Evolutionary conservation across 1,139 yeast species (phyloP).

Genomic region (Diutina siamensis): DNA sequence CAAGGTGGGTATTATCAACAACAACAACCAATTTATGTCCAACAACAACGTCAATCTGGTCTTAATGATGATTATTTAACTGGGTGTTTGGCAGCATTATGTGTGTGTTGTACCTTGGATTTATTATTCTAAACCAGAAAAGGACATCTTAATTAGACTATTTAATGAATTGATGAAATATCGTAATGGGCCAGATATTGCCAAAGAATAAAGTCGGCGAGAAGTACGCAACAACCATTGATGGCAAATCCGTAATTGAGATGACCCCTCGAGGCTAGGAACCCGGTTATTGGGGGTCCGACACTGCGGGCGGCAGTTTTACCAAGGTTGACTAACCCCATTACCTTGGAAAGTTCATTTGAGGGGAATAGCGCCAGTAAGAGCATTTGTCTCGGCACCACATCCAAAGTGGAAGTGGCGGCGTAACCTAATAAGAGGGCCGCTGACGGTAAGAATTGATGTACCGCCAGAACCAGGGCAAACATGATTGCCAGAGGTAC

Average conservation of each 20-base stretch:
- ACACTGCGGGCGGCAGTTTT: slow-evolving; percentile 75
- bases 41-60: slow-evolving; percentile 33
- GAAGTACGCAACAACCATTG: slow-evolving; percentile 42
- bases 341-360: slow-evolving; percentile 57
- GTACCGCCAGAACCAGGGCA: slow-evolving; percentile 17
- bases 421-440: slow-evolving; percentile 34
- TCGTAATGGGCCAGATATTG: not conserved
- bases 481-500: slow-evolving; percentile 66
- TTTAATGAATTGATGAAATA: not conserved
- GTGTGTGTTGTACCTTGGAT: slow-evolving; percentile 67
- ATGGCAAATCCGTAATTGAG: slow-evolving; percentile 51
- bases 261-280: slow-evolving; percentile 41
- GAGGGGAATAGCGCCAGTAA: slow-evolving; percentile 55
- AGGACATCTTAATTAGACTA: not conserved
- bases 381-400: slow-evolving; percentile 77
- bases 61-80: slow-evolving; percentile 42
- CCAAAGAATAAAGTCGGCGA: slow-evolving; percentile 30
- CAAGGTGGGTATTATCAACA: slow-evolving; percentile 24
- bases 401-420: slow-evolving; percentile 66
- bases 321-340: slow-evolving; percentile 80
- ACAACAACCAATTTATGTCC: slow-evolving; percentile 43
- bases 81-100: slow-evolving; percentile 63
- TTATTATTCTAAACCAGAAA: slow-evolving; percentile 35
- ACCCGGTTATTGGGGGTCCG: slow-evolving; percentile 75
- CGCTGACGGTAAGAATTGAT: slow-evolving; percentile 22